Base-by-base conservation (phyloP, 164 flowering plant species). In the Santalum album region DNA sequence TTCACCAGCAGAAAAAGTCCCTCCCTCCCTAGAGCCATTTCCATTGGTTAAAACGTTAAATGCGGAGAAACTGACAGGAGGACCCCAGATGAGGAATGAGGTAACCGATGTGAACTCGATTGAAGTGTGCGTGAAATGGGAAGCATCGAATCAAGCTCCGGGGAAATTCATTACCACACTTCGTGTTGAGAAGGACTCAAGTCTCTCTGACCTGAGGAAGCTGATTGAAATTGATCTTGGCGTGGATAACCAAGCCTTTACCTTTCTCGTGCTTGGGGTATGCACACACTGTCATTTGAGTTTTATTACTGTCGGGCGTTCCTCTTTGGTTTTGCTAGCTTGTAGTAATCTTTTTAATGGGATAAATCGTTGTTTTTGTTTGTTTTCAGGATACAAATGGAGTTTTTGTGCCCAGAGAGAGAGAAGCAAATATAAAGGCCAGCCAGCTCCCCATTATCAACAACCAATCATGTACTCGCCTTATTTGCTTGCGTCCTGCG, bases 91-190 rank as follows among this genome's bases (percentile, higher is more conserved):
- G 52, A 68, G 24, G 20, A 42, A 23, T 24, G 15, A 25, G 25
- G 18, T 40, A 27, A 5, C 29, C n/a, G 34, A 56, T 42, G 71
- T 51, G 39, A 55, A 38, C 18, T 29, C 34, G 9, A 54, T 68
- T 47, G 79, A 84, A 49, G 82, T 82, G 2, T 72, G 64, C 55
- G 89, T 84, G 61, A 87, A 75, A 62, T 87, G 96, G 91, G 96
- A 84, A 54, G 86, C 81, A 47, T 65, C 89, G 12, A 79, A 75
- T 55, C 89, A 79, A 34, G 69, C 68, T 61, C 70, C 77, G 0
- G 89, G 86, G 27, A 84, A 84, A 55, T 66, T 79, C 59, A 79
- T 87, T 39, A 69, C 79, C 6, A 76, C 78, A 18, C 57, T 84
- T 25, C 81, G 68, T 69, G 77, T 76, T 25, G 55, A 39, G 26